A percentile compares a stretch with the other conserved stretches of the same genome.
Conservation (phyloP, 140 eudicot genomes). For the Anethum foeniculum region DNA sequence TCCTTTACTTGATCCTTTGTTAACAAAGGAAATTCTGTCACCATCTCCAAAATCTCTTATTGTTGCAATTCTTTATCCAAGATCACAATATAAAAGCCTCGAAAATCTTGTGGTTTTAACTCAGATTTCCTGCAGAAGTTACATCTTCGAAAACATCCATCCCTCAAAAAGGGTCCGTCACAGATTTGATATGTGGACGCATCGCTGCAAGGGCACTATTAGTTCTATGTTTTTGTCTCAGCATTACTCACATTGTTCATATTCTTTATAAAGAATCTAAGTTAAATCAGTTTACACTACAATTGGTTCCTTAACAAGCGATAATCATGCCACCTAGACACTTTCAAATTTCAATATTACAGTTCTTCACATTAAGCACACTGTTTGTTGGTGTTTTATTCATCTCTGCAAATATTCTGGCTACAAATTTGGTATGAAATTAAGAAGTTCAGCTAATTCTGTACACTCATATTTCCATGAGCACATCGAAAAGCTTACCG, state of each 20-base stretch:
- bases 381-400: slow-evolving; percentile 4
- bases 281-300: slow-evolving; percentile 27
- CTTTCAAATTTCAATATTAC: slow-evolving; percentile 31
- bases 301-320: neutral
- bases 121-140: slow-evolving; percentile 42
- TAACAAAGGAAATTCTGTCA: slow-evolving; percentile 76
- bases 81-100: slow-evolving; percentile 60
- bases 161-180: slow-evolving; percentile 39
- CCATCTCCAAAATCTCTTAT: slow-evolving; percentile 59
- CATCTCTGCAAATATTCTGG: slow-evolving; percentile 16
- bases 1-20: slow-evolving; percentile 54
- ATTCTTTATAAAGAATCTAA: slow-evolving; percentile 44
- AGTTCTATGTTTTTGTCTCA: slow-evolving; percentile 29
- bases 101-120: slow-evolving; percentile 35
- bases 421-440: slow-evolving; percentile 56
- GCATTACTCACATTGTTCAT: slow-evolving; percentile 11
- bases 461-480: slow-evolving; percentile 23
- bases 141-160: slow-evolving; percentile 64
- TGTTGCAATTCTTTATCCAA: slow-evolving; percentile 46
- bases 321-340: slow-evolving; percentile 35
- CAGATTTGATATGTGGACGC: slow-evolving; percentile 71
- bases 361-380: slow-evolving; percentile 56
- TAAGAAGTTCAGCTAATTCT: slow-evolving; percentile 20
- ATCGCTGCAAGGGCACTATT: slow-evolving; percentile 40
- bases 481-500: too few species aligned